Base-by-base conservation (phyloP, 495 filamentous ascomycete species). In the Penicillium canariense region DNA sequence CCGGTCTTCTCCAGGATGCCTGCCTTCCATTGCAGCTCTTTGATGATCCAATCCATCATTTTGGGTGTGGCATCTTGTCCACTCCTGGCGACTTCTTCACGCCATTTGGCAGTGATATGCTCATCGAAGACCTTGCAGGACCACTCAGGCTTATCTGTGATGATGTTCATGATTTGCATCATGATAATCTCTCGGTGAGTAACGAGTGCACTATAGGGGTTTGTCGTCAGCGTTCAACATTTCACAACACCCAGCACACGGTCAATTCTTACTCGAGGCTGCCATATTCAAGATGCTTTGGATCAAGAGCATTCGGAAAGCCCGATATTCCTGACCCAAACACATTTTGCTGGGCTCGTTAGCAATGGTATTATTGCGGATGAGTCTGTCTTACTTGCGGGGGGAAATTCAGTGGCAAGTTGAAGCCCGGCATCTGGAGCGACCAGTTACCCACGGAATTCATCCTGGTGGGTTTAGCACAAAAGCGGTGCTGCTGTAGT, bases 31-130 rank as follows among this genome's bases (percentile, higher is more conserved):
- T 71, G 68, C 10, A 84, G 64, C 55, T 85, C 82, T 30, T 63
- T 50, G 43, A 84, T 70, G 56, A 81, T 74, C 56, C 68, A 77
- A 14, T 82, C 70, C 47, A 80, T 69, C 79, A 84, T 82, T 7
- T 63, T 65, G 4, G 65, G 50, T 0, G 74, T 71, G 2, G 82
- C 55, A 49, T 74, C 75, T 22, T 60, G 38, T 0, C 47, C 63
- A 20, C 60, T 53, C 3, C 48, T 45, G 2, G 55, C 26, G 14
- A 71, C 56, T 51, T 78, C 74, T 10, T 67, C 36, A 3, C 64
- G 61, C 75, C 77, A 79, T 50, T 71, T 70, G 0, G 42, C 25
- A 0, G 67, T 65, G 48, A 75, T 73, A 34, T 54, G 38, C 3
- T 79, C 69, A 55, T 85, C 72, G 35, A 80, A 81, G 0, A 70